Conservation (phyloP, 2,329 filamentous ascomycete species). For the Penicillium freii region DNA sequence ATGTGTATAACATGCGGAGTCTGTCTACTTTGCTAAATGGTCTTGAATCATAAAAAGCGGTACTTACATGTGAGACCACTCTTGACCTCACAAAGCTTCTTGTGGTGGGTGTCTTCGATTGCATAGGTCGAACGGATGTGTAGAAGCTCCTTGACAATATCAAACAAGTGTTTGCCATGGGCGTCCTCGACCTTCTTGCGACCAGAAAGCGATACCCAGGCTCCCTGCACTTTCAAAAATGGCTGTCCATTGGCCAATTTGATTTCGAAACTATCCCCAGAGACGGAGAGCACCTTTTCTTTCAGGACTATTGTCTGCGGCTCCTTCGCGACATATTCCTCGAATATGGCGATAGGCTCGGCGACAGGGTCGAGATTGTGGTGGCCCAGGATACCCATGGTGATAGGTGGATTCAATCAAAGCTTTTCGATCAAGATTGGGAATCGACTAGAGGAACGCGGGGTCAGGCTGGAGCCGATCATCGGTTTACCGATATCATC, state of each 20-base stretch:
- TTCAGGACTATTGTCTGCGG: constrained; percentile 54
- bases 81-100: constrained; percentile 56
- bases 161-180: constrained; percentile 21
- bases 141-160: constrained; percentile 25
- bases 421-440: not conserved
- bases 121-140: constrained; percentile 25
- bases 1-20: not conserved
- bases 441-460: not conserved
- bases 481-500: not conserved
- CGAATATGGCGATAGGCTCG: constrained; percentile 21
- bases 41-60: not conserved
- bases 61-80: constrained; percentile 54
- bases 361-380: constrained; percentile 16
- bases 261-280: constrained; percentile 65
- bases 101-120: constrained; percentile 44
- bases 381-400: constrained; percentile 15
- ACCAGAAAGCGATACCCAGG: constrained; percentile 39
- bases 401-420: not conserved
- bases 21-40: not conserved
- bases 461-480: not conserved
- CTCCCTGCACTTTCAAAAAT: constrained; percentile 58
- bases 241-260: constrained; percentile 54
- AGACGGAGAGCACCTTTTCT: constrained; percentile 61
- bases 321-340: constrained; percentile 17
- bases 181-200: constrained; percentile 26